These are phyloP conservation scores for Geranomyces variabilis DNA, from an alignment of 192 early-diverging fungal species.

Conservation along the genomic window DNA sequence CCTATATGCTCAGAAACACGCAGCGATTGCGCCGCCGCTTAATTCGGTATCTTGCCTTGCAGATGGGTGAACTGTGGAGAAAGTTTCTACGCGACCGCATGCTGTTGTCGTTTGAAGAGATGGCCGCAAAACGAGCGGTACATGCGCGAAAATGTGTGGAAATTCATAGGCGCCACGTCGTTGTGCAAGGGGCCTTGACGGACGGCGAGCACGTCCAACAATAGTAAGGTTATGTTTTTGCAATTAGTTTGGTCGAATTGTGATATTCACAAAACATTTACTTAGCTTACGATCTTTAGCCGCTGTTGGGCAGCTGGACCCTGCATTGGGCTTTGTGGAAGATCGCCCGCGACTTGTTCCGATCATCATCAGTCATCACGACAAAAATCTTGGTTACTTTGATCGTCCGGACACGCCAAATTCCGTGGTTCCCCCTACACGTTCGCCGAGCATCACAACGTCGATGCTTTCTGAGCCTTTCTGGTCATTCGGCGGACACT, in stretches of 20 bases:
- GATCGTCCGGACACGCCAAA: neutral
- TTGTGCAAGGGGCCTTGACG: neutral
- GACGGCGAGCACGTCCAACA: neutral
- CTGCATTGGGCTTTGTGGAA: too few relatives aligned
- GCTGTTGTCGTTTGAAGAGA: neutral
- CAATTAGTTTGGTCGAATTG: too few relatives aligned
- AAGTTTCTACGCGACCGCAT: neutral
- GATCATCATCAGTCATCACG: slow-evolving; percentile 18
- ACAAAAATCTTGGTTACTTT: neutral
- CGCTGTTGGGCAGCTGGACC: too few relatives aligned
- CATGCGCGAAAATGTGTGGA: neutral
- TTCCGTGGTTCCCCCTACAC: neutral
- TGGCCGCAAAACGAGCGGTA: neutral
- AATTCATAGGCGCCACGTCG: neutral
- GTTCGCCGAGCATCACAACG: slow-evolving; percentile 7
- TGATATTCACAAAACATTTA: too few relatives aligned
- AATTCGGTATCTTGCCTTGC: too few relatives aligned
- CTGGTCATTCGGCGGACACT: neutral
- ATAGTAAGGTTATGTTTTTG: slow-evolving; percentile 1
- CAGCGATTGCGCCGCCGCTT: too few relatives aligned
- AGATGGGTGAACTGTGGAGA: neutral
- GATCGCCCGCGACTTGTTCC: neutral
- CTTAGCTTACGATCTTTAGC: too few relatives aligned
- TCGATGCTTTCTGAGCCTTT: neutral
- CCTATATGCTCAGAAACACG: too few relatives aligned